These are phyloP conservation scores for Pyrenophora teres DNA, from an alignment of 2,329 filamentous ascomycete genomes.

Conservation along the genomic window DNA sequence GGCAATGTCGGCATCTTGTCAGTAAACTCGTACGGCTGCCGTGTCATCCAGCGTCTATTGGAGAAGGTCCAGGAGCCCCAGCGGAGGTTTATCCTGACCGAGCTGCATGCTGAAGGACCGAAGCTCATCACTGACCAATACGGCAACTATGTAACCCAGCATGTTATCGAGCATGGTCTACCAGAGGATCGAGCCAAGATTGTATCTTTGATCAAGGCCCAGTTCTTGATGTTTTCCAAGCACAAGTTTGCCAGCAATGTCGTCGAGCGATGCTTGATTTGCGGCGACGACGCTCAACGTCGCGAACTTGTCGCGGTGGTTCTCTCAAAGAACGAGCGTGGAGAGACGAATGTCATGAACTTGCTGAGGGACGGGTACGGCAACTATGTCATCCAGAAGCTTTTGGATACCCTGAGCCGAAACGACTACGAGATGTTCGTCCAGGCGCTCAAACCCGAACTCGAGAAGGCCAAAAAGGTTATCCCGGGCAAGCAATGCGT, in stretches of 20 bases:
- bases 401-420: conserved; percentile 60
- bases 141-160: conserved; percentile 95
- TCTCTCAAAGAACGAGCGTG: conserved; percentile 61
- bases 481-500: conserved; percentile 51
- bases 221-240: conserved; percentile 78
- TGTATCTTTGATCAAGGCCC: conserved; percentile 71
- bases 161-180: conserved; percentile 80
- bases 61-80: conserved; percentile 78
- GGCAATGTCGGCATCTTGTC: conserved; percentile 76
- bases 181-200: conserved; percentile 73
- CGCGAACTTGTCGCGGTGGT: conserved; percentile 63
- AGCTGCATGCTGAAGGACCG: conserved; percentile 74
- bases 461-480: conserved; percentile 50
- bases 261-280: conserved; percentile 87
- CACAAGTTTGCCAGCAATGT: conserved; percentile 98
- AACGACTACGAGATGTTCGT: conserved; percentile 51
- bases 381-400: conserved; percentile 95
- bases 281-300: conserved; percentile 71
- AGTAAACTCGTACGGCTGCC: conserved; percentile 83
- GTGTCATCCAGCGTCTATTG: conserved; percentile 89
- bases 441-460: conserved; percentile 50
- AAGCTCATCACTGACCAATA: conserved; percentile 83
- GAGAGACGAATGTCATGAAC: conserved; percentile 70
- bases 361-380: conserved; percentile 91
- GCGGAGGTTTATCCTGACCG: conserved; percentile 72